phyloP scores from a whole-genome alignment of 495 filamentous ascomycete species.

The Penicillium verhagenii region DNA sequence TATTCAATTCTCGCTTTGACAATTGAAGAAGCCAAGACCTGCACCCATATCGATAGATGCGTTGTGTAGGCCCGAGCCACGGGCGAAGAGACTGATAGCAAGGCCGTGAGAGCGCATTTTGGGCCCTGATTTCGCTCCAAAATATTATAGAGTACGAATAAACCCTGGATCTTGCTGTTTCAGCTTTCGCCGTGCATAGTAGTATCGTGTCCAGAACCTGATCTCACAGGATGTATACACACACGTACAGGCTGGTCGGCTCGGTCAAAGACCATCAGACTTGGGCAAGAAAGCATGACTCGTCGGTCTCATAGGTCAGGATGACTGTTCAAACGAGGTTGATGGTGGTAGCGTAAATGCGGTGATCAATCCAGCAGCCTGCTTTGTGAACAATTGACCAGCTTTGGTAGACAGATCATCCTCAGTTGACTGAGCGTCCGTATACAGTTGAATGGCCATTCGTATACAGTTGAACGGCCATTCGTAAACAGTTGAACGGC shows the following conservation, averaged over 20 bases:
- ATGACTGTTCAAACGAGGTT: no score
- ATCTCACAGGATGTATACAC: neutral
- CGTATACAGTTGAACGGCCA: no score
- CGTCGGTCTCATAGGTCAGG: no score
- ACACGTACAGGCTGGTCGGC: neutral
- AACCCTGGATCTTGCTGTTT: neutral
- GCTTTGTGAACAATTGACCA: no score
- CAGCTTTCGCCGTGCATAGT: neutral
- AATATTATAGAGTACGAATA: neutral
- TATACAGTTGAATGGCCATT: neutral
- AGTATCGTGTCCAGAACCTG: neutral
- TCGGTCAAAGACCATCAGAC: no score
- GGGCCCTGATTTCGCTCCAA: neutral
- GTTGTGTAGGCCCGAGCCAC: neutral
- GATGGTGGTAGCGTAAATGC: no score
- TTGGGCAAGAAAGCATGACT: no score
- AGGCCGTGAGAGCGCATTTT: neutral
- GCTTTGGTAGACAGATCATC: no score
- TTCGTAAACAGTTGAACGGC: neutral
- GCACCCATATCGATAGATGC: neutral
- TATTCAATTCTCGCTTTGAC: neutral
- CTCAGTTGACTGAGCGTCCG: neutral
- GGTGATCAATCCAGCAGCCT: no score
- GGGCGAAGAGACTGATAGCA: slow-evolving; percentile 1
- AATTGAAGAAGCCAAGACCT: slow-evolving; percentile 2